Evolutionary conservation across 1,139 yeast species (phyloP), one percentile per base, ranked within the genome.

Genomic region (Saccharomyces hybrid): DNA sequence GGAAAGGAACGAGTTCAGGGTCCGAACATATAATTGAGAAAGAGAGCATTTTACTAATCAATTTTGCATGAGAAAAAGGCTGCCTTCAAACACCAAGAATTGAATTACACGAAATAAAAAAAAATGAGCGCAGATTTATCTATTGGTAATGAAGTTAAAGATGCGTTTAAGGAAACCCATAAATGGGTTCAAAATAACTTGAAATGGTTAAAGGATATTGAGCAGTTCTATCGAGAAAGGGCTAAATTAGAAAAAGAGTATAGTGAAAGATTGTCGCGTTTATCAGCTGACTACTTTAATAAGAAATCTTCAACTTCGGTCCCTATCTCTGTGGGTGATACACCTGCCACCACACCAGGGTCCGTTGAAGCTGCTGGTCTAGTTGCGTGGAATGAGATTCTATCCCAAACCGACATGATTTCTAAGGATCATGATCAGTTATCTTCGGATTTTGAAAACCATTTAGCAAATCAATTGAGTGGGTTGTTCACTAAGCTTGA

Each of bases 331-430:
- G 99, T 95, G 6, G 99, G 99, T 28, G 96, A 89, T 59, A 80
- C 81, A 28, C 99, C 99, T 0, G 81, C 83, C 49, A 80, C 88
- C 53, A 93, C 99, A 0, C 98, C 99, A 0, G 99, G 99, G 0
- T 90, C 97, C 0, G 75, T 93, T 52, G 99, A 95, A 67, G 81
- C 88, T 60, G 97, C 97, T 0, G 79, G 89, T n/a, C 73, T 91
- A 60, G 96, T 89, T n/a, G 82, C 96, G 4, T 93, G 99, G 99
- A 88, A 83, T 50, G 96, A 89, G 61, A 81, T 93, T 13, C 76
- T 93, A 58, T 80, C 88, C 5, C 95, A 89, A 67, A 88, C 97
- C 0, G 97, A 91, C 68, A 76, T 79, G 30, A 80, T 88, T 49
- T 86, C 96, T 30, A 81, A 78, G 53, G 96, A 88, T 64, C 83